Percentiles rank a stretch among this genome's conserved stretches.
These are phyloP conservation scores for Colletotrichum limetticola DNA, from an alignment of 2,329 filamentous ascomycete species.

Conservation along the genomic window DNA sequence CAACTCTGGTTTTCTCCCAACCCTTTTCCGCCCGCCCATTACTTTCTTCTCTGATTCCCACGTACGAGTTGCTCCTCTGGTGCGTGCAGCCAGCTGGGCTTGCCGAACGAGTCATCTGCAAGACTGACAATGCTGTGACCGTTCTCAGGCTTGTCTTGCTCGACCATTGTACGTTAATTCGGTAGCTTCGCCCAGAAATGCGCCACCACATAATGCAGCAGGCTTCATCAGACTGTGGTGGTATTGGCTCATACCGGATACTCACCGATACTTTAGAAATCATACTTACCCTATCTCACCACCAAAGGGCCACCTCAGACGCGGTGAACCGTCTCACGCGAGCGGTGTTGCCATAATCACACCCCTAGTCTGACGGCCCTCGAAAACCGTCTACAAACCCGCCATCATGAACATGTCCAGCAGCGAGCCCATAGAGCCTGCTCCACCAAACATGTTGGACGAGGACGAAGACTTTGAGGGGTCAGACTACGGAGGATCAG, in stretches of 20 bases:
- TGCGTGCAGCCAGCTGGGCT: background rate
- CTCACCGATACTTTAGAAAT: background rate
- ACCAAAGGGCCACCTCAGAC: background rate
- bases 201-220: background rate
- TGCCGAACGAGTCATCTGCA: background rate
- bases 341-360: background rate
- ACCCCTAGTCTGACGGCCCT: background rate
- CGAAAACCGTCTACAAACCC: background rate
- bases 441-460: constrained; percentile 17
- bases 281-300: background rate
- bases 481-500: constrained; percentile 48
- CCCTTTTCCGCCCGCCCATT: background rate
- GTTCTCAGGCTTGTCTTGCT: background rate
- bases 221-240: background rate
- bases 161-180: background rate
- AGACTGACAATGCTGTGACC: background rate
- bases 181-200: too few relatives aligned
- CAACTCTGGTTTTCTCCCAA: background rate
- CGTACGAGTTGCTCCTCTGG: background rate
- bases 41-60: background rate
- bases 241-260: background rate
- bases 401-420: constrained; percentile 24
- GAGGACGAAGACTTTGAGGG: constrained; percentile 38
- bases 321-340: background rate
- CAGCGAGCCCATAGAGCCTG: constrained; percentile 31